These are phyloP conservation scores for Neocallimastix lanati DNA, from an alignment of 192 early-diverging fungal species.

Conservation along the genomic window DNA sequence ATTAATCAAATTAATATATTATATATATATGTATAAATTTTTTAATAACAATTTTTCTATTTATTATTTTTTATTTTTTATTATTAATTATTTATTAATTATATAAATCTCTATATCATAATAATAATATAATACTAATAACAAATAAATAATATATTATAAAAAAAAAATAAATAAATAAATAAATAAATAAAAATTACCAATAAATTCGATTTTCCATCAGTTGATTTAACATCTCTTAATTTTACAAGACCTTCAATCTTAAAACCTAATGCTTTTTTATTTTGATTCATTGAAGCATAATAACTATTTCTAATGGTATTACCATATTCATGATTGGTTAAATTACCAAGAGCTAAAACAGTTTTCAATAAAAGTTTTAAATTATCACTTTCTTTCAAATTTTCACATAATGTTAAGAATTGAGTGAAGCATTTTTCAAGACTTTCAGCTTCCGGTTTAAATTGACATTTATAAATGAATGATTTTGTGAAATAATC, in stretches of 20 bases:
- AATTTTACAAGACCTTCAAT: slow-evolving; percentile 28
- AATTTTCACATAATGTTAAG: slow-evolving; percentile 7
- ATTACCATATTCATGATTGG: slow-evolving; percentile 26
- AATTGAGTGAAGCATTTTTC: slow-evolving; percentile 9
- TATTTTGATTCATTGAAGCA: slow-evolving; percentile 35
- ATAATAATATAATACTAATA: too few species aligned
- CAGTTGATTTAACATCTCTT: slow-evolving; percentile 33
- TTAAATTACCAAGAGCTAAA: slow-evolving; percentile 23
- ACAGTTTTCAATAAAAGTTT: slow-evolving; percentile 23
- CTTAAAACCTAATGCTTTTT: slow-evolving; percentile 27
- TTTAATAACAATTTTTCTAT: too few species aligned
- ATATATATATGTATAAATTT: too few species aligned
- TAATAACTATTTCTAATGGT: slow-evolving; percentile 12
- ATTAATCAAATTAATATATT: too few species aligned
- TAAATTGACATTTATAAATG: slow-evolving; percentile 9
- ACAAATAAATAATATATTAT: too few species aligned
- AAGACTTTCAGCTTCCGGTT: slow-evolving; percentile 13
- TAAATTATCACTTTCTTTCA: slow-evolving; percentile 15
- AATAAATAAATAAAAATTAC: background rate
- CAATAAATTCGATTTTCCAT: slow-evolving; percentile 32
- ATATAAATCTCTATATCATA: too few species aligned
- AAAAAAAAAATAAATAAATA: too few species aligned
- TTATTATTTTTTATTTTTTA: too few species aligned
- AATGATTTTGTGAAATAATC: slow-evolving; percentile 14
- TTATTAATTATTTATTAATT: too few species aligned